Conservation (phyloP, 2,329 filamentous ascomycete genomes). For the Fonsecaea multimorphosa region DNA sequence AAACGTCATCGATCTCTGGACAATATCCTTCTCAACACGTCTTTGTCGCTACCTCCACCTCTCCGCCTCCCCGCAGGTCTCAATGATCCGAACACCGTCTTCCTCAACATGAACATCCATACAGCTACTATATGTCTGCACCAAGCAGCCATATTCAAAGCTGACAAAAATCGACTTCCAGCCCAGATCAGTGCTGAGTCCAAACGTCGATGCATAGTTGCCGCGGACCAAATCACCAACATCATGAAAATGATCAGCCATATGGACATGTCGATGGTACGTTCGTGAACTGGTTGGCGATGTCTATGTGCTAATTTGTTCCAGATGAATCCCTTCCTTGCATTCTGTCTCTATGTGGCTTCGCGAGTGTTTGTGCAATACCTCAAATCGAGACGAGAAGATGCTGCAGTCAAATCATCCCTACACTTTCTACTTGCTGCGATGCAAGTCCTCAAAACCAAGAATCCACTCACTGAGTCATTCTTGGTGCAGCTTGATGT, state of each 20-base stretch:
- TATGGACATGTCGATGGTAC: constrained; percentile 79
- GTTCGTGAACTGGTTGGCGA: constrained; percentile 45
- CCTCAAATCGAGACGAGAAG: constrained; percentile 88
- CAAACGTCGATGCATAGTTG: constrained; percentile 89
- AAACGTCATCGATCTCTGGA: constrained; percentile 88
- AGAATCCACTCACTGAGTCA: constrained; percentile 90
- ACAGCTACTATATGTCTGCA: constrained; percentile 97
- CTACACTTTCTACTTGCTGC: constrained; percentile 89
- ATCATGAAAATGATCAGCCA: constrained; percentile 97
- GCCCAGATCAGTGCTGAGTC: constrained; percentile 82
- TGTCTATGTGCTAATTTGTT: neutral
- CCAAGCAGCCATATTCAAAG: constrained; percentile 96
- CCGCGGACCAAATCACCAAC: constrained; percentile 89
- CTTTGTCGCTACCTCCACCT: constrained; percentile 78
- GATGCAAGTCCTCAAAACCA: constrained; percentile 85
- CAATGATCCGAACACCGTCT: constrained; percentile 81
- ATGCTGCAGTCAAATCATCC: constrained; percentile 76
- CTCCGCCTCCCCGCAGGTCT: constrained; percentile 80
- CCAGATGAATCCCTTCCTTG: constrained; percentile 93
- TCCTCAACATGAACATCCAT: constrained; percentile 96
- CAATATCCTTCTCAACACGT: constrained; percentile 85
- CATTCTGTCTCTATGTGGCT: constrained; percentile 95
- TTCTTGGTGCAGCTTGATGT: constrained; percentile 93
- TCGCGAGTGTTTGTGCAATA: constrained; percentile 95
- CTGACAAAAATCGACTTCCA: constrained; percentile 83